These are phyloP conservation scores for Gossypium gossypioides DNA, from an alignment of 441 rosid genomes.

Conservation along the genomic window DNA sequence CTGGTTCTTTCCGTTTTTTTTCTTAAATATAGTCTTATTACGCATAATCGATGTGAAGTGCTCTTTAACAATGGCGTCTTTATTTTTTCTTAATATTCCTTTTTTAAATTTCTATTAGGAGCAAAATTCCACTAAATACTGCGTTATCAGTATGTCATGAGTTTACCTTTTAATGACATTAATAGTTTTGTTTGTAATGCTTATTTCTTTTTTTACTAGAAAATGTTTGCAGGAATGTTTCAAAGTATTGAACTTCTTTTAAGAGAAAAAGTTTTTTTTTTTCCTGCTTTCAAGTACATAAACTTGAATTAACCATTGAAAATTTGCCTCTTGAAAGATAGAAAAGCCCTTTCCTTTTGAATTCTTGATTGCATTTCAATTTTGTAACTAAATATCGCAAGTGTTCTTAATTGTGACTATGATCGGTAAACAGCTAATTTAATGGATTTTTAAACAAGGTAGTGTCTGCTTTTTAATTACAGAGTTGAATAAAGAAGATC, in stretches of 20 bases:
- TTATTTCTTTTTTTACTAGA: not conserved
- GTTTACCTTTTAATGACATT: not conserved
- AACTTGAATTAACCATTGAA: not conserved
- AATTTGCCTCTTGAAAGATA: not conserved
- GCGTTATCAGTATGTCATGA: not conserved
- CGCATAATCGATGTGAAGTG: not conserved
- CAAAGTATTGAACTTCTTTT: not conserved
- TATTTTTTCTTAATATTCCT: not conserved
- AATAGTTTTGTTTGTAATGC: not conserved
- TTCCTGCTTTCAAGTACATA: not conserved
- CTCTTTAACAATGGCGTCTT: not conserved
- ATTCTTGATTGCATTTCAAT: not conserved
- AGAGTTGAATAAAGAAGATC: constrained; percentile 21
- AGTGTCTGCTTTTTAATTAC: constrained; percentile 11
- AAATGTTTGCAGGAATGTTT: not conserved
- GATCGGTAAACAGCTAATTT: not conserved
- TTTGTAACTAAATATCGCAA: not conserved
- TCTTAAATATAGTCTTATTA: not conserved
- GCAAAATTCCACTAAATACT: not conserved
- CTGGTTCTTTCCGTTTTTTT: not conserved
- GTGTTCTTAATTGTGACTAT: not conserved
- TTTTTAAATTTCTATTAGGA: not conserved
- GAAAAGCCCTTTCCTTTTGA: not conserved
- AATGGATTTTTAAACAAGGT: not conserved
- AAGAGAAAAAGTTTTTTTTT: not conserved